These are phyloP conservation scores for Colletotrichum liaoningense DNA, from an alignment of 2,329 filamentous ascomycete species.

Conservation along the genomic window DNA sequence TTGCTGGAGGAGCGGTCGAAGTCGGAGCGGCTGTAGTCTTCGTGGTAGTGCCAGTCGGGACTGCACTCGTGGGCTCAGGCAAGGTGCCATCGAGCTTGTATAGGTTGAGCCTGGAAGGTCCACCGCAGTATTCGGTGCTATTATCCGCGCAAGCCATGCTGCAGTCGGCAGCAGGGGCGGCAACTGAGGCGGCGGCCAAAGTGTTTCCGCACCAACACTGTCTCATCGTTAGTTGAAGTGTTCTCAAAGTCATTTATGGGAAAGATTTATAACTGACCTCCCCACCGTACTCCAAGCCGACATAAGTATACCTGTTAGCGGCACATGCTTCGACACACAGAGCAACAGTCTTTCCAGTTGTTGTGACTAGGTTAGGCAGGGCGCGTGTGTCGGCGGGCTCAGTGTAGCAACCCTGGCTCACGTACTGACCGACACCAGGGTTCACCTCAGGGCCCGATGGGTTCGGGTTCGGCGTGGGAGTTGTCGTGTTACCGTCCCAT, in stretches of 20 bases:
- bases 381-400: constrained; percentile 40
- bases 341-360: constrained; percentile 40
- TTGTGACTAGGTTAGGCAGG: constrained; percentile 32
- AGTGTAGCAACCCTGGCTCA: constrained; percentile 37
- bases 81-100: constrained; percentile 42
- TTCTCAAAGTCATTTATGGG: too few relatives aligned
- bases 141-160: constrained; percentile 49
- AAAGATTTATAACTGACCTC: constrained; percentile 41
- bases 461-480: constrained; percentile 33
- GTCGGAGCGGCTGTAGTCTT: background rate
- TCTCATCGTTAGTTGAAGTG: background rate
- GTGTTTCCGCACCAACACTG: constrained; percentile 52
- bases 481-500: constrained; percentile 43
- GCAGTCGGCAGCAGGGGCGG: constrained; percentile 46
- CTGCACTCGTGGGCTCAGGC: constrained; percentile 6
- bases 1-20: constrained; percentile 22
- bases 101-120: constrained; percentile 47
- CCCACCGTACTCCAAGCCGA: constrained; percentile 52
- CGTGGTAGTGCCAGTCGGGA: background rate
- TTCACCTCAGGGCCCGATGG: constrained; percentile 47
- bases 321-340: constrained; percentile 45
- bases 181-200: constrained; percentile 42
- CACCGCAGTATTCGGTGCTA: constrained; percentile 50
- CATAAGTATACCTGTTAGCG: constrained; percentile 42
- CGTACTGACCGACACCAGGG: constrained; percentile 46